Percentiles rank a stretch among this genome's conserved stretches.
phyloP scores from a whole-genome alignment of 116 monocot genomes.

The Dioscorea cayenensis region DNA sequence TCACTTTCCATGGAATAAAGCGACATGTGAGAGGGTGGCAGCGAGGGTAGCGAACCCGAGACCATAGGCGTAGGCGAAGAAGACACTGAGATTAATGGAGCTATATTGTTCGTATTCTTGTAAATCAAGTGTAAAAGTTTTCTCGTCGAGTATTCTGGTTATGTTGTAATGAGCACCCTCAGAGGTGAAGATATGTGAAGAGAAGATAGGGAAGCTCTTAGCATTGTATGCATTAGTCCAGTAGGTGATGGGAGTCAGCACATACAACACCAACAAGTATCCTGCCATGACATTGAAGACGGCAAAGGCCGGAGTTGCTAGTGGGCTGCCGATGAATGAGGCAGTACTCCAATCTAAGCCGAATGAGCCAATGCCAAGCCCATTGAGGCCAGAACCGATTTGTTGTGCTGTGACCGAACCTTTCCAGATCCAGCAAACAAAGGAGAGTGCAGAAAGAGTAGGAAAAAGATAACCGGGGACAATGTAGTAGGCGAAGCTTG shows the following conservation, averaged over 20 bases:
- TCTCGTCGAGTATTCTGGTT: slow-evolving; percentile 15
- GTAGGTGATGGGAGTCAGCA: slow-evolving; percentile 24
- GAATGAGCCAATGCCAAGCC: slow-evolving; percentile 39
- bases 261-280: slow-evolving; percentile 17
- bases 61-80: slow-evolving; percentile 38
- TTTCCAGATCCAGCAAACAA: slow-evolving; percentile 32
- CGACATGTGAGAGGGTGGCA: slow-evolving; percentile 16
- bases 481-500: slow-evolving; percentile 44
- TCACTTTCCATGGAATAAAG: slow-evolving; percentile 45
- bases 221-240: slow-evolving; percentile 35
- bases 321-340: slow-evolving; percentile 23
- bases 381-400: slow-evolving; percentile 29
- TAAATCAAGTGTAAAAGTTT: slow-evolving; percentile 23
- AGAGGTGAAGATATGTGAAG: slow-evolving; percentile 21
- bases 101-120: slow-evolving; percentile 20
- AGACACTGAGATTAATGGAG: slow-evolving; percentile 31
- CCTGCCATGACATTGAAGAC: slow-evolving; percentile 32
- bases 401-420: slow-evolving; percentile 27
- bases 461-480: slow-evolving; percentile 41
- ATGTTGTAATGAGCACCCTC: slow-evolving; percentile 28
- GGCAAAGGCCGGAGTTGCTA: slow-evolving; percentile 25
- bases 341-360: slow-evolving; percentile 31
- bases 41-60: slow-evolving; percentile 37
- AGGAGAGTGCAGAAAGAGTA: slow-evolving; percentile 22
- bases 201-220: slow-evolving; percentile 27